Evolutionary conservation across 2,329 filamentous ascomycete genomes (phyloP).

Genomic region (Neocucurbitaria cava): DNA sequence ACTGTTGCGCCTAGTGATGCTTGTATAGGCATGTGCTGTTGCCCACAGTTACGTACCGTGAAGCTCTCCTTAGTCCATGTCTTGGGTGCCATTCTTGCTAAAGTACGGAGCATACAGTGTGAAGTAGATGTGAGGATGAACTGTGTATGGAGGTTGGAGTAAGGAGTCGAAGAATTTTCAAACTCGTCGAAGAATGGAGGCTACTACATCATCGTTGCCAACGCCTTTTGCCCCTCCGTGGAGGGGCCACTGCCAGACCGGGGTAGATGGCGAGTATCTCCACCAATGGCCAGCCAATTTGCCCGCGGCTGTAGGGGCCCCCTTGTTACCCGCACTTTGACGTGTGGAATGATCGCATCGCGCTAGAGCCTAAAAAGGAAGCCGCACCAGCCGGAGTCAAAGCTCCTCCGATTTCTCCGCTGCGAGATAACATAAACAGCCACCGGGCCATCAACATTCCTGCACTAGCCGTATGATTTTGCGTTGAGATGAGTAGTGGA

Average conservation of each 20-base stretch:
- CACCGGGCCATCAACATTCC: background rate
- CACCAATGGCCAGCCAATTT: slow-evolving; percentile 8
- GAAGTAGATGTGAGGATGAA: background rate
- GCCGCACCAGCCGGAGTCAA: slow-evolving; percentile 9
- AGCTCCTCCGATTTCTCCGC: background rate
- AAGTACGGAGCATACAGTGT: slow-evolving; percentile 33
- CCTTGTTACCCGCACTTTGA: too few species aligned
- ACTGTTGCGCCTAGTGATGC: background rate
- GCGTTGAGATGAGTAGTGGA: background rate
- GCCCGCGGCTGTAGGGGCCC: slow-evolving; percentile 10
- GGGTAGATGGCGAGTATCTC: background rate
- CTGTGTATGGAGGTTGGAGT: background rate
- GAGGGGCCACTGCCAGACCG: background rate
- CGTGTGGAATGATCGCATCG: background rate
- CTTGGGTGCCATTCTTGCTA: slow-evolving; percentile 41
- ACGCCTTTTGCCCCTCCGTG: background rate
- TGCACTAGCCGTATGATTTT: background rate
- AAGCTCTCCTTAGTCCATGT: slow-evolving; percentile 48
- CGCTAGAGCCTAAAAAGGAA: slow-evolving; percentile 16
- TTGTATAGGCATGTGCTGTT: background rate
- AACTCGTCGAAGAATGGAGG: background rate
- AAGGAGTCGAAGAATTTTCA: background rate
- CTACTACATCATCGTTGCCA: background rate
- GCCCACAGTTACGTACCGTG: slow-evolving; percentile 17
- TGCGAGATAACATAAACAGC: background rate